Conservation (phyloP, 208 protist genomes). For the Acanthamoeba culbertsoni region DNA sequence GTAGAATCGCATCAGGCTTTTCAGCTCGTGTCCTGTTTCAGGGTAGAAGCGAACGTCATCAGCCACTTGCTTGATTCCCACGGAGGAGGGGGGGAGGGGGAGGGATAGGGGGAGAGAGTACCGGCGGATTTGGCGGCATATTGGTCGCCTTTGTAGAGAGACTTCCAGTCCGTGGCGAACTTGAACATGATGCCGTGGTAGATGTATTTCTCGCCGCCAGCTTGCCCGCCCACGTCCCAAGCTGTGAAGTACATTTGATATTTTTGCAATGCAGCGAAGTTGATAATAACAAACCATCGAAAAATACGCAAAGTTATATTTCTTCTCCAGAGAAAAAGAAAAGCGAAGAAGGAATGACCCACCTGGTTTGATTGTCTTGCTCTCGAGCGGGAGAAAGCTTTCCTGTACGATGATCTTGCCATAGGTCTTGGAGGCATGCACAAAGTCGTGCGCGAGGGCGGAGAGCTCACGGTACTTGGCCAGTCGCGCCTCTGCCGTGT, state of each 20-base stretch:
- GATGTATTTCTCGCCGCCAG: conserved; percentile 62
- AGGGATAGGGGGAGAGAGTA: not conserved
- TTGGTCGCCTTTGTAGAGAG: conserved; percentile 22
- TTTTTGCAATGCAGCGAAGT: no score
- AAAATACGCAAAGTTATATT: no score
- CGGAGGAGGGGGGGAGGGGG: not conserved
- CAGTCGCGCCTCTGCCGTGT: not conserved
- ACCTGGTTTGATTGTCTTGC: conserved; percentile 57
- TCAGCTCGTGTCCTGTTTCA: not conserved
- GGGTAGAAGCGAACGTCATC: not conserved
- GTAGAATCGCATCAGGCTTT: conserved; percentile 52
- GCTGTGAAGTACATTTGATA: not conserved
- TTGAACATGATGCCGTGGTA: conserved; percentile 60
- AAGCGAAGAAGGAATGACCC: not conserved
- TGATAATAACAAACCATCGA: no score
- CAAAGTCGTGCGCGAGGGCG: conserved; percentile 55
- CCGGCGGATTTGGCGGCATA: conserved; percentile 44
- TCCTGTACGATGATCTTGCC: conserved; percentile 64
- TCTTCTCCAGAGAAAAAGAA: no score
- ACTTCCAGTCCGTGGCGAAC: conserved; percentile 58
- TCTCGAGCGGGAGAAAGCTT: conserved; percentile 17
- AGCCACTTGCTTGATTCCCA: no score
- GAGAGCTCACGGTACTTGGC: conserved; percentile 30
- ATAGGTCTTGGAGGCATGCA: conserved; percentile 52
- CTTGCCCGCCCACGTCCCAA: not conserved